Base-by-base conservation (phyloP, 352 stramenopile genomes). In the Pythium sukuiense region DNA sequence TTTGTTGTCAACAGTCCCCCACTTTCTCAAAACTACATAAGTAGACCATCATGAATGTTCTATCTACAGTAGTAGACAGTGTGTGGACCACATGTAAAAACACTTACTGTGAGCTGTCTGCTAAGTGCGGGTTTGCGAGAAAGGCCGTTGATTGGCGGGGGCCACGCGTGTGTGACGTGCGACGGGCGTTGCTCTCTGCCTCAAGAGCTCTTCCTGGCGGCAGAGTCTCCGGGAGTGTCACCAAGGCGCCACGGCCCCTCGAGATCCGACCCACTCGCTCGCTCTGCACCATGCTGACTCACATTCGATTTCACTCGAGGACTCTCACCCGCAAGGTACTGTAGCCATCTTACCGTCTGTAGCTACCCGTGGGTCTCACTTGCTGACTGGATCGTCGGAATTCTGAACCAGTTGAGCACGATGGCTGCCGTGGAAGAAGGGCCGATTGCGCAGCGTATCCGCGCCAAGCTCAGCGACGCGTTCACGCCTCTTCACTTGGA, bases 401-500 rank as follows among this genome's bases (percentile, higher is more conserved):
- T 37, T 41, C 37, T 24, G 26, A 24, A 16, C 6, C n/a, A 46
- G 33, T 24, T 65, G 16, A 88, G 85, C 74, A 74, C 61, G 20
- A 65, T 76, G 41, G 59, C 59, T n/a, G 13, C 61, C n/a, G 14
- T 58, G 13, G 33, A 49, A 2, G 43, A 64, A 12, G 85, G 83
- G 0, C 80, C 83, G 8, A 77, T 92, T 24, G 80, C 79, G 24
- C 71, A 63, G 32, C 78, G 80, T 53, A 94, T 94, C 62, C 80
- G 74, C 43, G 72, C 80, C 49, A 95, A 95, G 70, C 71, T 94
- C 48, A 43, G 67, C 46, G 63, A 58, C 6, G 81, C 84, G 12
- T 92, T 96, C 50, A 14, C 59, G 46, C 88, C 88, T 16, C 26
- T 69, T 55, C 77, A 96, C 63, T 57, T 97, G 59, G 83, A 97